Conservation (phyloP, 2,329 filamentous ascomycete genomes). For the Arachnomyces sp. region DNA sequence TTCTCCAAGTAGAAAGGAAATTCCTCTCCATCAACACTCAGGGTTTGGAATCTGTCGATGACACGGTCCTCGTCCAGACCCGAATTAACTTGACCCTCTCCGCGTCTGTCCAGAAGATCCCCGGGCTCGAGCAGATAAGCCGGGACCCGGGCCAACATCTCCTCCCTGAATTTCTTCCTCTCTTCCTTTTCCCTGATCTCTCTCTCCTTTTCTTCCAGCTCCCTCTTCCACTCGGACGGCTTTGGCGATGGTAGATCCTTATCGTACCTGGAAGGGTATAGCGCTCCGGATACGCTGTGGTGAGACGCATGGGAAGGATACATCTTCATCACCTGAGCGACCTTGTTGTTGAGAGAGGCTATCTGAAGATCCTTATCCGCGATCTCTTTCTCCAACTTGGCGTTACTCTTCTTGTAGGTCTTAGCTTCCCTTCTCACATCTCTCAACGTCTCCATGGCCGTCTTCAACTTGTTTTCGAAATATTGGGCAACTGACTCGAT, state of each 20-base stretch:
- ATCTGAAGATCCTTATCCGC: slow-evolving; percentile 21
- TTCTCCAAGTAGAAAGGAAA: too few species aligned
- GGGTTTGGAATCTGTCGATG: too few species aligned
- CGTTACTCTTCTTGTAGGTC: slow-evolving; percentile 36
- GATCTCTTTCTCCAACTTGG: slow-evolving; percentile 16
- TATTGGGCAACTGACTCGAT: slow-evolving; percentile 5
- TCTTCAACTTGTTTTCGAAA: slow-evolving; percentile 21
- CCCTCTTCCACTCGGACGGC: slow-evolving; percentile 1
- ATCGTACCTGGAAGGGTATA: not conserved
- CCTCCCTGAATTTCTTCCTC: too few species aligned
- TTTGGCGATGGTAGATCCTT: slow-evolving; percentile 11
- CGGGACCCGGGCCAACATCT: too few species aligned
- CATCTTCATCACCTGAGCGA: slow-evolving; percentile 15
- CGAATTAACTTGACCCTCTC: too few species aligned
- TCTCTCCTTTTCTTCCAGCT: not conserved
- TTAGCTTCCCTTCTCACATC: slow-evolving; percentile 43
- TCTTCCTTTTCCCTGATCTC: too few species aligned
- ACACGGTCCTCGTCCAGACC: too few species aligned
- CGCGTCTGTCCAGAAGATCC: too few species aligned
- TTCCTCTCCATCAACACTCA: too few species aligned
- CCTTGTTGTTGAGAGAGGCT: slow-evolving; percentile 18
- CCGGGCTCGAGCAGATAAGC: too few species aligned
- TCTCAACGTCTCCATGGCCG: slow-evolving; percentile 42
- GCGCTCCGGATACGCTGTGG: too few species aligned
- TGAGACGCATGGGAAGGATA: not conserved